Evolutionary conservation across 108 stramenopile genomes (phyloP).

Genomic region (Cyclotella sp.): DNA sequence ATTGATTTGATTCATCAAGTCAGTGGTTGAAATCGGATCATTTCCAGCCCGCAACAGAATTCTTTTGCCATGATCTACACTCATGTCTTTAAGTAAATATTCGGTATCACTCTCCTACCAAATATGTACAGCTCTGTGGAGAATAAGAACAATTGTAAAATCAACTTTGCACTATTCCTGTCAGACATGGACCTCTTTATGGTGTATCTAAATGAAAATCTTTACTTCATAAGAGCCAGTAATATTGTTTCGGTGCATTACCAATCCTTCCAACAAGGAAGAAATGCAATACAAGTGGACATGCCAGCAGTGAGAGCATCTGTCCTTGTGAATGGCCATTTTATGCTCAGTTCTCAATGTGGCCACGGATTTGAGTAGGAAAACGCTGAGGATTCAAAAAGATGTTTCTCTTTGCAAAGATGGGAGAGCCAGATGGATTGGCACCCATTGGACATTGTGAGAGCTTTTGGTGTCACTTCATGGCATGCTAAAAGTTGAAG

Average conservation of each 20-base stretch:
- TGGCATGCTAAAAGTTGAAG: too few species aligned
- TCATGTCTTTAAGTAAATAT: constrained; percentile 24
- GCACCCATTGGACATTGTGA: background rate
- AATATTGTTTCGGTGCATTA: background rate
- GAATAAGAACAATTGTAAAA: constrained; percentile 22
- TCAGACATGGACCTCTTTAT: constrained; percentile 44
- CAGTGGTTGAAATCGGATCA: constrained; percentile 23
- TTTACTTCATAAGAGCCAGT: constrained; percentile 9
- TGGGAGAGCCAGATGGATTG: constrained; percentile 3
- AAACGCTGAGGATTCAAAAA: constrained; percentile 8
- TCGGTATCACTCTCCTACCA: constrained; percentile 38
- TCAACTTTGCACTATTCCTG: constrained; percentile 39
- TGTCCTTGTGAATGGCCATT: constrained; percentile 11
- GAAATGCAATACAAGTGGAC: constrained; percentile 30
- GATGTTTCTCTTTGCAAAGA: background rate
- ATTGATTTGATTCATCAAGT: constrained; percentile 10
- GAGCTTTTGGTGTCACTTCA: background rate
- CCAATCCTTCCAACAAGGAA: background rate
- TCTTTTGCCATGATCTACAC: constrained; percentile 11
- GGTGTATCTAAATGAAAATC: constrained; percentile 35
- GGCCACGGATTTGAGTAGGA: constrained; percentile 35
- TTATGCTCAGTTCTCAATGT: constrained; percentile 22
- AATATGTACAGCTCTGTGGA: constrained; percentile 32
- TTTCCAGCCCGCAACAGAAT: constrained; percentile 43
- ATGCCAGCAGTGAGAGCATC: constrained; percentile 36